These are phyloP conservation scores for Saccharomycopsis amapae DNA, from an alignment of 805 yeast genomes.

Conservation along the genomic window DNA sequence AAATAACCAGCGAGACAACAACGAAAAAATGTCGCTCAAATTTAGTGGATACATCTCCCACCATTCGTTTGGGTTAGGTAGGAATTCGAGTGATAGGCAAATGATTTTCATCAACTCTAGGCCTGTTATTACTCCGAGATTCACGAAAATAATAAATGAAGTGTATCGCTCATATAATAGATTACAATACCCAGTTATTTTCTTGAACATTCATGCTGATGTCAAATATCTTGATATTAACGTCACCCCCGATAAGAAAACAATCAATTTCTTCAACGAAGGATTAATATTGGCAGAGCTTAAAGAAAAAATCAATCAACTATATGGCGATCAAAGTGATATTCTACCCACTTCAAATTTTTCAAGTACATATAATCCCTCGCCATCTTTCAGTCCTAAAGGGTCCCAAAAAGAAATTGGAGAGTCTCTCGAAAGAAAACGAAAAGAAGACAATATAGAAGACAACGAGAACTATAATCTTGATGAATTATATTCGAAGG, in stretches of 20 bases:
- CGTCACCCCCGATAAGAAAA: slow-evolving; percentile 86
- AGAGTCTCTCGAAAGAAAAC: not conserved
- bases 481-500: not conserved
- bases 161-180: slow-evolving; percentile 64
- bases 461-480: slow-evolving; percentile 4
- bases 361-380: slow-evolving; percentile 5
- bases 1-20: slow-evolving; percentile 13
- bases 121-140: slow-evolving; percentile 54
- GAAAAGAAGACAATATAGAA: not conserved
- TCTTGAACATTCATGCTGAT: slow-evolving; percentile 51
- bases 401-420: too few species aligned
- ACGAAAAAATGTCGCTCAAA: slow-evolving; percentile 30
- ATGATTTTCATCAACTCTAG: slow-evolving; percentile 64
- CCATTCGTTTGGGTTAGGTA: slow-evolving; percentile 71
- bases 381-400: too few species aligned
- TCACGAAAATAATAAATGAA: slow-evolving; percentile 61
- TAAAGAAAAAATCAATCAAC: slow-evolving; percentile 1
- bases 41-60: slow-evolving; percentile 65
- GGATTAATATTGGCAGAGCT: slow-evolving; percentile 9
- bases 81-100: slow-evolving; percentile 70
- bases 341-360: slow-evolving; percentile 28
- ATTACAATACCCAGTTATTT: slow-evolving; percentile 64
- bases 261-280: slow-evolving; percentile 63
- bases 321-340: slow-evolving; percentile 24
- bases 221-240: slow-evolving; percentile 65